Evolutionary conservation across 176 grass and related monocot genomes (phyloP), one percentile per base, ranked within the genome.

Genomic region (Phoenix roebelenii): DNA sequence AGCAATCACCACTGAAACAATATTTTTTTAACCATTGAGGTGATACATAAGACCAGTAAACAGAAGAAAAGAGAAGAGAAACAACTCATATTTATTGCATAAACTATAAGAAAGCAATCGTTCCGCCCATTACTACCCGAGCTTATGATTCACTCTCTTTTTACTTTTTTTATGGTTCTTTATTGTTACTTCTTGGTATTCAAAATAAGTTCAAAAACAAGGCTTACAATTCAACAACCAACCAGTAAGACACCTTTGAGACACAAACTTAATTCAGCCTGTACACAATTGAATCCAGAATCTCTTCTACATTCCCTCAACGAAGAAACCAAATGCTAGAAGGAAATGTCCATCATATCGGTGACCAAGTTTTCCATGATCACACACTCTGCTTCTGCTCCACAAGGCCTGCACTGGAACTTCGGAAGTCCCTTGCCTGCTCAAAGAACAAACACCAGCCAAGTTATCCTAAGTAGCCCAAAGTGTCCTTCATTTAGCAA

Each of bases 151-250:
- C 35, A 44, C 35, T 44, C 35, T 44, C 35, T 44, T 44, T 44
- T 44, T 10, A 12, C 35, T 9, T 44, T 44, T 10, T 44, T 9
- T 44, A 44, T 44, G 25, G 25, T 29, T 17, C 22, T n/a, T 60
- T 60, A 60, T 60, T 39, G 23, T 60, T 26, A 15, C 15, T 32
- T 60, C 58, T 60, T 60, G 18, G 26, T 17, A 39, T 26, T 60
- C 58, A 16, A 35, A 60, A 60, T 60, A 39, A 60, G 25, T 39
- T 59, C 9, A 60, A 30, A 39, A 44, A 32, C 16, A 60, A 39
- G 28, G 16, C 6, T 60, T 30, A 60, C 25, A 60, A 23, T 18
- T 56, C n/a, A 56, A 22, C n/a, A 5, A 56, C 54, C 17, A 39
- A 44, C 35, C 35, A 44, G 35, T 3, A 44, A 14, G 35, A 44